phyloP scores from a whole-genome alignment of 208 protist genomes.

The Leptomonas pyrrhocoris region DNA sequence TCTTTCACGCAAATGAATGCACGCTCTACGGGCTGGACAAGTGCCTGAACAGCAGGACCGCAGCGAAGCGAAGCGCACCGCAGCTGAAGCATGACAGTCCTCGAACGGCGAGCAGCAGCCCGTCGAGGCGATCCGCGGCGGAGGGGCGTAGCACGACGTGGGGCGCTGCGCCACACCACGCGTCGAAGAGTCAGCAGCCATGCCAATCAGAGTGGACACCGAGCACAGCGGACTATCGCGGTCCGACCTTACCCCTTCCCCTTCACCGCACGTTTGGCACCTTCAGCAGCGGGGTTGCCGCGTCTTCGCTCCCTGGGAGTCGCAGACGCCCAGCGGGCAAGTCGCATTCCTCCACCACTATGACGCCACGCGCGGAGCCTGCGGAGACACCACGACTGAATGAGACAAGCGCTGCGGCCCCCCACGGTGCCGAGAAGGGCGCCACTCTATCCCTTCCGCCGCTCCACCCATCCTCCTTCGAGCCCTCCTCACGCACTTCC shows the following conservation, averaged over 20 bases:
- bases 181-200: no score
- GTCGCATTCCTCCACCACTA: no score
- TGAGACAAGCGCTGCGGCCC: neutral
- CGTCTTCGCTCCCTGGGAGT: no score
- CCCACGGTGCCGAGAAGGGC: neutral
- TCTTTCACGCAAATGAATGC: constrained; percentile 18
- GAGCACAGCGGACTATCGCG: neutral
- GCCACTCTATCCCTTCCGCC: neutral
- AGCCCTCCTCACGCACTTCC: neutral
- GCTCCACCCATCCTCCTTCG: neutral
- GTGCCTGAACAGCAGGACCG: constrained; percentile 7
- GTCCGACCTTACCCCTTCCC: neutral
- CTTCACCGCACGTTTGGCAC: constrained; percentile 1
- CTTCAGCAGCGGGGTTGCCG: neutral
- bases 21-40: constrained; percentile 17
- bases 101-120: neutral
- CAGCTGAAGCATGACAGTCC: neutral
- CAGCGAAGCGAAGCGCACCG: neutral
- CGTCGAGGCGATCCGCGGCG: no score
- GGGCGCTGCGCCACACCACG: no score
- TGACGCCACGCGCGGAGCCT: no score
- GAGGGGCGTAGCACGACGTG: no score
- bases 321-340: no score
- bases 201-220: neutral
- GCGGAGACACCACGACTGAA: neutral